Evolutionary conservation across 371 early-diverging fungal species (phyloP).

Genomic region (Dichotomocladium elegans): DNA sequence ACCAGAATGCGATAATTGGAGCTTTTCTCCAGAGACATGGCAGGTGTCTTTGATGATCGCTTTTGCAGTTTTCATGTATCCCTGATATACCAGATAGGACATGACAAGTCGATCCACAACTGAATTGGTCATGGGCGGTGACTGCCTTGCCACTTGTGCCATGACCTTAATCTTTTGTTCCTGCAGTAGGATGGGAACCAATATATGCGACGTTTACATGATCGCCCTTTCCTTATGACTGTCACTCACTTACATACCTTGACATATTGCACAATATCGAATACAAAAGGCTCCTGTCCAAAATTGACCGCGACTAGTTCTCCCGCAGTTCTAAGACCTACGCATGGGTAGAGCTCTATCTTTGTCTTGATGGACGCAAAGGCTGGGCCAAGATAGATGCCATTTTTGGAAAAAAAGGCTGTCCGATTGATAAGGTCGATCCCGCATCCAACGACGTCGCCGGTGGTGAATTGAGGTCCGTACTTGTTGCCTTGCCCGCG

Average conservation of each 20-base stretch:
- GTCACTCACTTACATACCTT: slow-evolving; percentile 44
- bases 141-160: background rate
- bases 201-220: no score
- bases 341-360: slow-evolving; percentile 66
- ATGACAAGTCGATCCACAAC: slow-evolving; percentile 60
- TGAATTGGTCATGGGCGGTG: slow-evolving; percentile 2
- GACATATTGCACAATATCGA: slow-evolving; percentile 81
- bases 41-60: slow-evolving; percentile 42
- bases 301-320: slow-evolving; percentile 90
- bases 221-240: no score
- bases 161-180: background rate
- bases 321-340: slow-evolving; percentile 88
- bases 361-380: slow-evolving; percentile 33
- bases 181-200: no score
- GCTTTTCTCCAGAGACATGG: slow-evolving; percentile 3
- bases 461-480: slow-evolving; percentile 90
- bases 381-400: slow-evolving; percentile 69
- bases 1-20: slow-evolving; percentile 6
- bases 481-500: slow-evolving; percentile 78
- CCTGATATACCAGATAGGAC: slow-evolving; percentile 76
- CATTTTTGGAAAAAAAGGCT: slow-evolving; percentile 92
- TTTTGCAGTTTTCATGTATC: slow-evolving; percentile 68
- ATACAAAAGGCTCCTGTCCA: slow-evolving; percentile 81
- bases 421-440: slow-evolving; percentile 76
- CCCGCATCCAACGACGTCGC: slow-evolving; percentile 92